Evolutionary conservation across 495 filamentous ascomycete species (phyloP).

Genomic region (Lasiosphaeria ovina): DNA sequence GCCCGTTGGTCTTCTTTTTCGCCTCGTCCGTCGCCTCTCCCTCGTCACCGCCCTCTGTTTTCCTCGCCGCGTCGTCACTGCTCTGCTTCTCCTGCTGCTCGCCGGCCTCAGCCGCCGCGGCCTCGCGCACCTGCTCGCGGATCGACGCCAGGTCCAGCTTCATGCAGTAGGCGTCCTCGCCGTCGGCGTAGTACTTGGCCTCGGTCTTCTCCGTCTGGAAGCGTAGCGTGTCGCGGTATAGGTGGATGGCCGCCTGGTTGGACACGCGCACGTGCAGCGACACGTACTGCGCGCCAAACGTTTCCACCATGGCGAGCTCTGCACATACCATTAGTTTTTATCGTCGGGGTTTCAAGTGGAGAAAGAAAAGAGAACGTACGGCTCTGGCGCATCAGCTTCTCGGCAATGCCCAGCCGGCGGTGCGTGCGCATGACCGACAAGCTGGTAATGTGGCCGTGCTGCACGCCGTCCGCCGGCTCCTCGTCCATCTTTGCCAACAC

Average conservation of each 20-base stretch:
- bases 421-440: constrained; percentile 97
- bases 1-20: constrained; percentile 15
- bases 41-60: constrained; percentile 9
- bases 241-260: constrained; percentile 83
- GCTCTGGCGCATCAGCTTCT: constrained; percentile 94
- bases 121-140: constrained; percentile 44
- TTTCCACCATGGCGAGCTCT: constrained; percentile 97
- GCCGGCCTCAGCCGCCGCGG: constrained; percentile 31
- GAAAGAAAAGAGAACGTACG: constrained; percentile 61
- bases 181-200: constrained; percentile 95
- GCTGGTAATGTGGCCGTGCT: constrained; percentile 94
- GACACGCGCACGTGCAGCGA: constrained; percentile 92
- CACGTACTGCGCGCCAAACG: constrained; percentile 86
- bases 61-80: too few relatives aligned
- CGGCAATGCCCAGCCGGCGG: constrained; percentile 82
- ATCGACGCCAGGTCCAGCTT: constrained; percentile 73
- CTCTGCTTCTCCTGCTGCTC: constrained; percentile 16
- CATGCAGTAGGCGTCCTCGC: constrained; percentile 96
- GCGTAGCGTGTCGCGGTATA: constrained; percentile 90
- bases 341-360: not conserved
- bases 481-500: constrained; percentile 99
- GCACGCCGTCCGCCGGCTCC: constrained; percentile 85
- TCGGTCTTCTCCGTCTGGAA: constrained; percentile 91
- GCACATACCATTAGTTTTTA: not conserved
- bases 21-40: constrained; percentile 33